phyloP scores from a whole-genome alignment of 805 yeast species.

The Metschnikowia kofuensis region DNA sequence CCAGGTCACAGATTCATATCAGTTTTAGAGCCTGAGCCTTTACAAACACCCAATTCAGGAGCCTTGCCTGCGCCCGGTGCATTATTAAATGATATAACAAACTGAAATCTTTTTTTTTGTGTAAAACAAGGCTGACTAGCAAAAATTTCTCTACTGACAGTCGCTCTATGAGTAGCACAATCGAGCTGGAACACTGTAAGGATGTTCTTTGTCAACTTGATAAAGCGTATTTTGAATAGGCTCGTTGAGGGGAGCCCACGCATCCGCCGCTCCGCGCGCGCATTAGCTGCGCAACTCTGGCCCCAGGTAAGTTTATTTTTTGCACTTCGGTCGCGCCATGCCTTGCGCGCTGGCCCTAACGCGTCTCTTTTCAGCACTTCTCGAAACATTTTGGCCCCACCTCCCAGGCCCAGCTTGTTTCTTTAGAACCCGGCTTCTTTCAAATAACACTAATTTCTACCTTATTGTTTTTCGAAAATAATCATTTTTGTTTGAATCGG shows the following conservation, averaged over 20 bases:
- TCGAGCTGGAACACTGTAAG: too few relatives aligned
- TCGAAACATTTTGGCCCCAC: conserved; percentile 1
- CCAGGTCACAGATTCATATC: too few relatives aligned
- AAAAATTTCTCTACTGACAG: too few relatives aligned
- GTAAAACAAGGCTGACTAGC: too few relatives aligned
- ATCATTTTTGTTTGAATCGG: background rate
- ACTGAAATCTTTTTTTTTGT: too few relatives aligned
- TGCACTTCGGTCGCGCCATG: background rate
- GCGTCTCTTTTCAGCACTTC: background rate
- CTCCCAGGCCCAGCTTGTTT: background rate
- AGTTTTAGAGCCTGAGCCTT: too few relatives aligned
- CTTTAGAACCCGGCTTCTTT: background rate
- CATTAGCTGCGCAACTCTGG: background rate
- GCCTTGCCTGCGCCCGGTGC: too few relatives aligned
- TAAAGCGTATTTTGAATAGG: background rate
- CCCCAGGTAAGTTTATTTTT: background rate
- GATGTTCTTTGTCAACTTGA: too few relatives aligned
- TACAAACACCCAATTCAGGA: too few relatives aligned
- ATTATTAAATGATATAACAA: too few relatives aligned
- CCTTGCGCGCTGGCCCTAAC: conserved; percentile 1
- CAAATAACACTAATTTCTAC: background rate
- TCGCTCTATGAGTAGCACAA: too few relatives aligned
- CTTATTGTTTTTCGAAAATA: too few relatives aligned
- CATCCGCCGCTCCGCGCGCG: background rate
- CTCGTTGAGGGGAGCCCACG: background rate